Evolutionary conservation across 139 green algal genomes (phyloP).

Genomic region (Picochlorum sp.): DNA sequence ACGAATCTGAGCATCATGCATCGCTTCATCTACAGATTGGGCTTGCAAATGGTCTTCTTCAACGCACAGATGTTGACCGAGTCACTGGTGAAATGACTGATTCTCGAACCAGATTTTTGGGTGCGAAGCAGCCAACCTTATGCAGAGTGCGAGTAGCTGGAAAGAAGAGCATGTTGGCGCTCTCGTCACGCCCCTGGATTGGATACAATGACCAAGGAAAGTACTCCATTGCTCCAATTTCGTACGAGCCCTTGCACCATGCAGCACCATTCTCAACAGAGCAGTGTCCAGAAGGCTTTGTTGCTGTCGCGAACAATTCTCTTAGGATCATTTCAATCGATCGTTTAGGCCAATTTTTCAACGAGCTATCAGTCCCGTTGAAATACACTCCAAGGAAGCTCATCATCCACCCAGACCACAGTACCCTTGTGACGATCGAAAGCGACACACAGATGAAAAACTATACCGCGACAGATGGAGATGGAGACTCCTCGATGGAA

Average conservation of each 20-base stretch:
- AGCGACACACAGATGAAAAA: conserved; percentile 66
- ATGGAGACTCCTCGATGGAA: background rate
- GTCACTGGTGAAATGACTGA: conserved; percentile 71
- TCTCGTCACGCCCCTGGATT: conserved; percentile 88
- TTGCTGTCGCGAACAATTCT: conserved; percentile 70
- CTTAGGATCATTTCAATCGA: conserved; percentile 90
- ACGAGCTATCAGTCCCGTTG: conserved; percentile 64
- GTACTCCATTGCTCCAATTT: conserved; percentile 83
- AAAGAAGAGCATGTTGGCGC: conserved; percentile 78
- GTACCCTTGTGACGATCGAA: conserved; percentile 62
- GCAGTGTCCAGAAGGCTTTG: conserved; percentile 94
- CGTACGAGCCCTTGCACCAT: conserved; percentile 79
- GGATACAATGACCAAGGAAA: conserved; percentile 82
- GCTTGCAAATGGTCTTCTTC: conserved; percentile 87
- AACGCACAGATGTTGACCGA: conserved; percentile 85
- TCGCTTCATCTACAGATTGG: conserved; percentile 77
- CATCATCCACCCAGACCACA: conserved; percentile 65
- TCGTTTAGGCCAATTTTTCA: conserved; percentile 87
- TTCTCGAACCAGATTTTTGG: conserved; percentile 88
- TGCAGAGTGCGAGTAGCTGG: conserved; percentile 57
- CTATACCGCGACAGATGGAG: conserved; percentile 32
- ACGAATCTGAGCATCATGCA: conserved; percentile 33
- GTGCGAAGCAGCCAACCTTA: conserved; percentile 72
- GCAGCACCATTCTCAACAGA: conserved; percentile 80
- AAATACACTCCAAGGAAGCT: conserved; percentile 92